Conservation (phyloP, 164 flowering plant species). For the Macadamia integrifolia region DNA sequence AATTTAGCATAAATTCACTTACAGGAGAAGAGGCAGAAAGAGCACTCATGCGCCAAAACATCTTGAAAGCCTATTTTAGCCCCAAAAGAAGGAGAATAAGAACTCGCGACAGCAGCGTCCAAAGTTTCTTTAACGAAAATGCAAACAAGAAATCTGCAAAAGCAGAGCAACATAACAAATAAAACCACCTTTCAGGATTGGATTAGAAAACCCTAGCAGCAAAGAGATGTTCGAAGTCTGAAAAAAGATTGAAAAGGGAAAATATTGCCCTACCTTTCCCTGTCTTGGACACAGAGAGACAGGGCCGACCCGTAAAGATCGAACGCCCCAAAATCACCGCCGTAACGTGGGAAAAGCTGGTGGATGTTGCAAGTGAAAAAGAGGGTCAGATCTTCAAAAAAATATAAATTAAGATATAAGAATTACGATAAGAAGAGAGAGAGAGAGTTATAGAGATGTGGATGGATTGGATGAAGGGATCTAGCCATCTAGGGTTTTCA, state of each 20-base stretch:
- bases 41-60: slow-evolving; percentile 89
- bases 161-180: slow-evolving; percentile 1
- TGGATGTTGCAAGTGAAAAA: not conserved
- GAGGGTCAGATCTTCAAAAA: not conserved
- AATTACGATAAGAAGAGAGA: too few relatives aligned
- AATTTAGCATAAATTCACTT: slow-evolving; percentile 21
- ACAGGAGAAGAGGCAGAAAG: slow-evolving; percentile 90
- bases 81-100: not conserved
- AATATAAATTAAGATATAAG: not conserved
- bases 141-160: slow-evolving; percentile 1
- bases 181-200: not conserved
- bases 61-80: slow-evolving; percentile 19
- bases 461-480: too few relatives aligned
- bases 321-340: slow-evolving; percentile 15
- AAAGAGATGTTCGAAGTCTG: slow-evolving; percentile 6
- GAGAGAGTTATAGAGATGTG: too few relatives aligned
- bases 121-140: slow-evolving; percentile 28
- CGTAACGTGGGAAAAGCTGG: not conserved
- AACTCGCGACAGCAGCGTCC: slow-evolving; percentile 1
- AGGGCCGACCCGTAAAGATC: slow-evolving; percentile 18
- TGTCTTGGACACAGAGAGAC: not conserved
- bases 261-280: slow-evolving; percentile 28
- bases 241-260: slow-evolving; percentile 1
- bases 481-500: too few relatives aligned
- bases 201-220: slow-evolving; percentile 4